Evolutionary conservation across 768 basidiomycete genomes (phyloP), one percentile per base, ranked within the genome.

Genomic region (Kockovaella imperatae): DNA sequence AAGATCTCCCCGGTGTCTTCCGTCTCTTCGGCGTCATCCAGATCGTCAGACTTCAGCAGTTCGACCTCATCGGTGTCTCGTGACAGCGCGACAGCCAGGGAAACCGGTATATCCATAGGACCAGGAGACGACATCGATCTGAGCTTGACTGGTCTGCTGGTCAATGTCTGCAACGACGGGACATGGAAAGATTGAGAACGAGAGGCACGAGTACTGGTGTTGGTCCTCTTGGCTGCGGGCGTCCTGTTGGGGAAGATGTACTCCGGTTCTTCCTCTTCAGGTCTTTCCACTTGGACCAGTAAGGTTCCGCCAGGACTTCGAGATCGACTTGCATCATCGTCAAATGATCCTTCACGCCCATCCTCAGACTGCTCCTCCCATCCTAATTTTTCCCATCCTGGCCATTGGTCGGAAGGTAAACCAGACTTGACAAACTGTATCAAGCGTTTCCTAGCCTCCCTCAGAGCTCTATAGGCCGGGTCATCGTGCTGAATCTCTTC

Each of bases 371-470:
- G 55, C 20, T 68, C 69, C 46, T 67, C 66, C 69, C 69, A 70
- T 3, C 69, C 69, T 24, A 70, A 46, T 29, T 49, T 51, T 45
- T 70, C 67, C 69, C 69, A 70, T 24, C 69, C 69, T 41, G 57
- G 61, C 69, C 69, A 70, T 26, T 70, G 64, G 35, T 70, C 69
- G 0, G 62, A 64, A 3, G 69, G 69, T n/a, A 70, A 46, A 2
- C 67, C 32, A 3, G 59, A 50, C 43, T 64, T 59, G 1, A 70
- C 65, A 13, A 70, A 44, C 6, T 59, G 55, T 15, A 67, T 52
- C 13, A 70, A 57, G 18, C 57, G 53, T 45, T 56, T 31, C 28
- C 64, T 35, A 4, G 64, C 64, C 24, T 46, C 35, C 25, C 60
- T 50, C 3, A 66, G 52, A n/a, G n/a, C n/a, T n/a, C n/a, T n/a